Base-by-base conservation (phyloP, 2,329 filamentous ascomycete genomes). In the Penicillium oxalicum region DNA sequence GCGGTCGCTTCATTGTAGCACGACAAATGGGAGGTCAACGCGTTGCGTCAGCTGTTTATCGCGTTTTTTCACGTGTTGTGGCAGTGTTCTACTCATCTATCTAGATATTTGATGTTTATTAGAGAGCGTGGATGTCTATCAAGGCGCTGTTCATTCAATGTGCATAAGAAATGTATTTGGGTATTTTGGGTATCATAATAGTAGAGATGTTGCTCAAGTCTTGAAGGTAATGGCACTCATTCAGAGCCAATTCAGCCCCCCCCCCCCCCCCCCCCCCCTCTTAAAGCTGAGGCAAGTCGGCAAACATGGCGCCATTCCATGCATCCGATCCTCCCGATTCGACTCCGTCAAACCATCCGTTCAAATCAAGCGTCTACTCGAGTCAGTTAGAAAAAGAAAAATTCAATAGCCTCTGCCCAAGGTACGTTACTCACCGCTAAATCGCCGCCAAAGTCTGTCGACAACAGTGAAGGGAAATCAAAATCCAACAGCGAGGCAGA, bases 321-420 rank as follows among this genome's bases (percentile, higher is more conserved):
- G 62, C 26, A 24, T 59, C 63, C 4, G 55, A 56, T 8, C 56
- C 53, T 5, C 54, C 56, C 12, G 59, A 54, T 40, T 67, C 62
- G 1, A 57, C 45, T 4, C 55, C 49, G 34, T 66, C 64, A 38
- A 66, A 61, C 47, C 65, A 58, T n/a, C 54, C 62, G 3, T 59
- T 61, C 38, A 67, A 51, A 40, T 66, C 65, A 28, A 65, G 49
- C 13, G 65, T 52, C 63, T 67, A 41, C 3, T 9, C 29, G 29
- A 3, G 44, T 63, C 44, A 61, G 57, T 28, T 45, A 29, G 27
- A 26, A 18, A 18, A 18, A 18, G 2, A 18, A 18, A 18, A 18
- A 18, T 18, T 18, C 18, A 18, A 18, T 18, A 18, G 18, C 18
- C 8, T 29, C 32, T n/a, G 12, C 9, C 26, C 13, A 13, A 32